Percentiles rank a stretch among this genome's conserved stretches.
Conservation (phyloP, 2,329 filamentous ascomycete species). For the Daldinia eschscholtzii region DNA sequence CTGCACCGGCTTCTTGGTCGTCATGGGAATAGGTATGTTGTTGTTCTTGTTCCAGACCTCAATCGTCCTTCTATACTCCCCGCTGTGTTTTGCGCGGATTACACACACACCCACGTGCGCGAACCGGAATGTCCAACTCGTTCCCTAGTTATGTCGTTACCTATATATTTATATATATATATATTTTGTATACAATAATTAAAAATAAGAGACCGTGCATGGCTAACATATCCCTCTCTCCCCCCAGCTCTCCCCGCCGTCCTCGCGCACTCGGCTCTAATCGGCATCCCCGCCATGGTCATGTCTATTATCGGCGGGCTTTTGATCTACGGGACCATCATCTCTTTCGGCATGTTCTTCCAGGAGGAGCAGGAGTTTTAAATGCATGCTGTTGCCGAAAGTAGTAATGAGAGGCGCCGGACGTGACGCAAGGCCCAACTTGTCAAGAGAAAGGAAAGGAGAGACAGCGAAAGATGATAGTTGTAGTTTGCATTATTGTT, state of each 20-base stretch:
- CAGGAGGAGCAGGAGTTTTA: conserved; percentile 97
- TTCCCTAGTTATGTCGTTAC: too few relatives aligned
- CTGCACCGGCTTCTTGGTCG: conserved; percentile 92
- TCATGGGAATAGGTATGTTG: conserved; percentile 99
- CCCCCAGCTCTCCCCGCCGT: conserved; percentile 84
- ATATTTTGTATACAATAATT: too few relatives aligned
- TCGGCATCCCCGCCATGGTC: conserved; percentile 85
- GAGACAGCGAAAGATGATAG: conserved; percentile 7
- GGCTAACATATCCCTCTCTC: conserved; percentile 1
- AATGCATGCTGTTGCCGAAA: neutral
- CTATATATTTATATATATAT: too few relatives aligned
- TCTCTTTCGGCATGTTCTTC: conserved; percentile 98
- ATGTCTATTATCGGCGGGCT: conserved; percentile 96
- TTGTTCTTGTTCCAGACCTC: too few relatives aligned
- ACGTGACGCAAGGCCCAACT: neutral
- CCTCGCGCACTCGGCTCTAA: conserved; percentile 87
- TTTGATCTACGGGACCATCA: conserved; percentile 97
- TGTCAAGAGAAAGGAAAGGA: neutral
- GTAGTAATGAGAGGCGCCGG: neutral
- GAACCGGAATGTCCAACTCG: too few relatives aligned
- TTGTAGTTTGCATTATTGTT: conserved; percentile 22
- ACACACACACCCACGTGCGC: neutral
- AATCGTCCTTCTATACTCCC: neutral
- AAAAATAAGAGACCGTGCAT: too few relatives aligned
- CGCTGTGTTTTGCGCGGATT: conserved; percentile 18